These are phyloP conservation scores for Talaromyces proteolyticus DNA, from an alignment of 495 filamentous ascomycete genomes.

Conservation along the genomic window DNA sequence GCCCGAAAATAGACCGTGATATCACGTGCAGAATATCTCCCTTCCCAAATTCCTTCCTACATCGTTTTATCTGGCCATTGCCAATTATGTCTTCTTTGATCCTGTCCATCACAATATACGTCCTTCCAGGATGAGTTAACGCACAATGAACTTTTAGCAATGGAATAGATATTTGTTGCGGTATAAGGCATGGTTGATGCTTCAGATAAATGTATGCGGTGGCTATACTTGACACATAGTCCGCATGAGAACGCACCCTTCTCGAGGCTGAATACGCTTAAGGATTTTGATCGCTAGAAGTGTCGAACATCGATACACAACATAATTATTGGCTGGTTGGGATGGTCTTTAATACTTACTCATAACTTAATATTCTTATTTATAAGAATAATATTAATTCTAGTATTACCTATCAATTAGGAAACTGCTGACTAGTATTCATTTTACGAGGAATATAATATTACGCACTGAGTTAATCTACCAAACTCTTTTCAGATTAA, in stretches of 20 bases:
- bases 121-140: conserved; percentile 31
- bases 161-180: conserved; percentile 41
- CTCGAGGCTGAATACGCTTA: conserved; percentile 15
- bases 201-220: conserved; percentile 34
- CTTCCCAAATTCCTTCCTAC: no score
- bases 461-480: no score
- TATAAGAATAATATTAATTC: no score
- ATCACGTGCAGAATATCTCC: no score
- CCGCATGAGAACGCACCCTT: conserved; percentile 25
- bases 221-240: conserved; percentile 39
- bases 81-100: conserved; percentile 38
- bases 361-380: no score
- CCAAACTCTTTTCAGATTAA: no score
- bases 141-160: conserved; percentile 45
- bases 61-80: conserved; percentile 20
- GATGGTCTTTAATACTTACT: no score
- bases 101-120: conserved; percentile 48
- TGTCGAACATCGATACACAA: conserved; percentile 15
- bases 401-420: no score
- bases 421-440: no score
- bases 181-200: conserved; percentile 41
- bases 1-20: no score
- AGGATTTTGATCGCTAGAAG: conserved; percentile 21
- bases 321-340: conserved; percentile 14
- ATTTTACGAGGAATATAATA: no score